phyloP scores from a whole-genome alignment of 2,329 filamentous ascomycete genomes.

The Erysiphe pulchra region DNA sequence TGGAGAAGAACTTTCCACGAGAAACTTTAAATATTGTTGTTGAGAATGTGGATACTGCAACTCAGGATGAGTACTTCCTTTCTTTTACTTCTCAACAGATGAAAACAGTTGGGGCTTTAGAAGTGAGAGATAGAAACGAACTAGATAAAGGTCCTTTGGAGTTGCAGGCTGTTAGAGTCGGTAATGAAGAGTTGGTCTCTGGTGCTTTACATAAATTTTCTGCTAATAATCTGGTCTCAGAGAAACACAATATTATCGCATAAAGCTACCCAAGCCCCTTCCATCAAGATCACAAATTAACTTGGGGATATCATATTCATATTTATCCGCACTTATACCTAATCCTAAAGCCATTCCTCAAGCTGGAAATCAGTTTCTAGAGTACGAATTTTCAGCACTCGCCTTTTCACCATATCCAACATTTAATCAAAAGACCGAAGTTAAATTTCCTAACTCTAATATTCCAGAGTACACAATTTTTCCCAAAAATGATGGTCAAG shows the following conservation, averaged over 20 bases:
- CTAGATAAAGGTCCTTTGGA: conserved; percentile 37
- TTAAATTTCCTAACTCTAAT: conserved; percentile 59
- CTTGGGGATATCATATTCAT: conserved; percentile 62
- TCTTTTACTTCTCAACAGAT: conserved; percentile 60
- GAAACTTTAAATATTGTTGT: conserved; percentile 87
- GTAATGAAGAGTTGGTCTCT: conserved; percentile 26
- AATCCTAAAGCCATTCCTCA: conserved; percentile 68
- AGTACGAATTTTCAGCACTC: conserved; percentile 69
- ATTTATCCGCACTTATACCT: conserved; percentile 53
- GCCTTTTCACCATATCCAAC: conserved; percentile 62
- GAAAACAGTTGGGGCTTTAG: conserved; percentile 55
- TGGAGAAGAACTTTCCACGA: conserved; percentile 78
- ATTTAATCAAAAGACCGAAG: conserved; percentile 84
- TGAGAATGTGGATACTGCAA: conserved; percentile 55
- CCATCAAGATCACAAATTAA: conserved; percentile 57
- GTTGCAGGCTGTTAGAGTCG: conserved; percentile 40
- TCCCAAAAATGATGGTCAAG: conserved; percentile 29
- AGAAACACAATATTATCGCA: conserved; percentile 57
- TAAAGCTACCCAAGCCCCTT: conserved; percentile 53
- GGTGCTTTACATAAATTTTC: not conserved
- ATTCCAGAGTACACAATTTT: conserved; percentile 70
- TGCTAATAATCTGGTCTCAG: conserved; percentile 19
- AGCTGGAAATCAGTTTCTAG: conserved; percentile 62
- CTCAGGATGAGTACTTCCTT: conserved; percentile 77
- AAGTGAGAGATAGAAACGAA: conserved; percentile 83